phyloP scores from a whole-genome alignment of 257 asterid species.

The Cynanchum wilfordii region DNA sequence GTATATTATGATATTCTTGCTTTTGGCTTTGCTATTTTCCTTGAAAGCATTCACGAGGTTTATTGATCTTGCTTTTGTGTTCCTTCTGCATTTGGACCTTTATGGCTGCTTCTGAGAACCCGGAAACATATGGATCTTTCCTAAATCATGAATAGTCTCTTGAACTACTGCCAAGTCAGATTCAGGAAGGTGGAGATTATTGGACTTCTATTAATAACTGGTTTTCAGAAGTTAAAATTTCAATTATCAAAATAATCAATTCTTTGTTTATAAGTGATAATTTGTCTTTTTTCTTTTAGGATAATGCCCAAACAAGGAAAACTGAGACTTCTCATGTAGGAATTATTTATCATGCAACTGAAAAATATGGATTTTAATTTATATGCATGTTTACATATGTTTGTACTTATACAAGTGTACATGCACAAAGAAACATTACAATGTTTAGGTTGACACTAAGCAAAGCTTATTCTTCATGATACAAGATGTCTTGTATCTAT shows the following conservation, averaged over 20 bases:
- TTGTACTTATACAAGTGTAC: neutral
- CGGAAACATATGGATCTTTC: neutral
- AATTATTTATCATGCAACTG: neutral
- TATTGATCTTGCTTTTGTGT: neutral
- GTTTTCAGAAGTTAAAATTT: neutral
- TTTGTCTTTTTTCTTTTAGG: neutral
- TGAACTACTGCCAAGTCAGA: neutral
- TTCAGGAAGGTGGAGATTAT: neutral
- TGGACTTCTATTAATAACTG: neutral
- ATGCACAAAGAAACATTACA: too few species aligned
- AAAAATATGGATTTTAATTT: neutral
- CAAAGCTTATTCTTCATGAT: neutral
- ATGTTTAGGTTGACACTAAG: neutral
- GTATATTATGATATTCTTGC: conserved; percentile 19
- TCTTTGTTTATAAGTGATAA: neutral
- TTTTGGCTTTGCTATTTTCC: neutral
- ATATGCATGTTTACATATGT: neutral
- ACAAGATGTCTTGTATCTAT: neutral
- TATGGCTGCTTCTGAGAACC: neutral
- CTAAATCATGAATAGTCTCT: neutral
- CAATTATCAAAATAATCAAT: neutral
- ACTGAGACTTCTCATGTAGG: neutral
- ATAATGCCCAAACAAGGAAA: neutral
- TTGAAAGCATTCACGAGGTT: neutral
- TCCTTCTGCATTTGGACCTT: neutral